phyloP scores from a whole-genome alignment of 2,329 filamentous ascomycete species.

The Sporothrix euskadiensis region DNA sequence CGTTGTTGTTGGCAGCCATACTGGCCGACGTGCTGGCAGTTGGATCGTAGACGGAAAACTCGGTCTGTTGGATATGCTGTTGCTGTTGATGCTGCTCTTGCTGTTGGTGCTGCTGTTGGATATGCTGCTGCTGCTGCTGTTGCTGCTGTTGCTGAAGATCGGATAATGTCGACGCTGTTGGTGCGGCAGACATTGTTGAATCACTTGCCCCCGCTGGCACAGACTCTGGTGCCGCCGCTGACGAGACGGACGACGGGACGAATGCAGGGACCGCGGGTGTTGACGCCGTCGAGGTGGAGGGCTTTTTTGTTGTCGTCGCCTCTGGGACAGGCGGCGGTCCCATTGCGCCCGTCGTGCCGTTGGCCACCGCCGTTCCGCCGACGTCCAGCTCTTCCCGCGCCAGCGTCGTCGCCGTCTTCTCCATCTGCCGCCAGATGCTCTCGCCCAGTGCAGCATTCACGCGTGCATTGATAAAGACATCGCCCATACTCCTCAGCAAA shows the following conservation, averaged over 20 bases:
- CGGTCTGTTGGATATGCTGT: neutral
- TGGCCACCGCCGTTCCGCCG: neutral
- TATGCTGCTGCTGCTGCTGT: no score
- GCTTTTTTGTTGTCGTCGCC: neutral
- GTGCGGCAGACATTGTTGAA: neutral
- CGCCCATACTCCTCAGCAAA: conserved; percentile 54
- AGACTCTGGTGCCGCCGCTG: neutral
- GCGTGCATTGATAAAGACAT: conserved; percentile 59
- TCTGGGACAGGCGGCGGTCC: neutral
- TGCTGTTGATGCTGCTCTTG: neutral
- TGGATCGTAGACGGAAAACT: neutral
- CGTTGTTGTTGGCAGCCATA: no score
- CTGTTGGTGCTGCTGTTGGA: neutral
- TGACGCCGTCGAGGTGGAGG: neutral
- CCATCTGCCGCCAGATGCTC: conserved; percentile 57
- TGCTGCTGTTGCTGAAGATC: neutral
- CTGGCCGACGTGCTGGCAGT: no score
- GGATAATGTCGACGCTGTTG: neutral
- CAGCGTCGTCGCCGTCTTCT: conserved; percentile 52
- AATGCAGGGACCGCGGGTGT: neutral
- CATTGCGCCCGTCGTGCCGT: neutral
- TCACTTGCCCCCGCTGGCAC: neutral
- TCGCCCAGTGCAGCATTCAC: conserved; percentile 58
- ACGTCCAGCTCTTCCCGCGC: conserved; percentile 31
- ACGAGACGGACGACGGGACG: neutral